phyloP scores from a whole-genome alignment of 768 basidiomycete species.

The Holtermanniella nyarrowii region DNA sequence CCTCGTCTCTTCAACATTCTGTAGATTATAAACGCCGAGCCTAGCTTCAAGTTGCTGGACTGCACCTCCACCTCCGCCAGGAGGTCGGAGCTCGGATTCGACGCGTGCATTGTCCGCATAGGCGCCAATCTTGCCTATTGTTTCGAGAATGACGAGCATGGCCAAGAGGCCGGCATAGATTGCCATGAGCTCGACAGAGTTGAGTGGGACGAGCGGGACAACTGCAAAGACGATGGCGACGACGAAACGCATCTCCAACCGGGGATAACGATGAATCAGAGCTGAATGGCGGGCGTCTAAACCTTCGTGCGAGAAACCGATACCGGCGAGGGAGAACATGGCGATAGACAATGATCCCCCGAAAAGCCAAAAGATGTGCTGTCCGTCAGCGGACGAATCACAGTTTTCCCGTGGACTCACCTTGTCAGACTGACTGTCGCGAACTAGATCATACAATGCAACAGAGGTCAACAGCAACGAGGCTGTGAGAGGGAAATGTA shows the following conservation, averaged over 20 bases:
- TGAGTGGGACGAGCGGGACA: background rate
- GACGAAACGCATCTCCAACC: background rate
- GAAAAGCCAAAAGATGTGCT: slow-evolving; percentile 6
- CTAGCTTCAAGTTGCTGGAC: background rate
- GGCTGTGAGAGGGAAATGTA: background rate
- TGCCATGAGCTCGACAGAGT: background rate
- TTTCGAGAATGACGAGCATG: background rate
- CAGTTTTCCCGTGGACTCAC: background rate
- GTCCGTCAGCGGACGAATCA: background rate
- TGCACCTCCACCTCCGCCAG: too few relatives aligned
- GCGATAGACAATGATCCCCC: background rate
- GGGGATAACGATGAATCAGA: background rate
- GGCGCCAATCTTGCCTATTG: background rate
- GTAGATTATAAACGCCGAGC: background rate
- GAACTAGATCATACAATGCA: background rate
- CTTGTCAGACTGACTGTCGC: background rate
- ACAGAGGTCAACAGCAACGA: background rate
- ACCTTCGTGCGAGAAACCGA: slow-evolving; percentile 5
- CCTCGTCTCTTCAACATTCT: background rate
- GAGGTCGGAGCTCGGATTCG: background rate
- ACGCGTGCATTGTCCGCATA: background rate
- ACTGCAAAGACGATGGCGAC: background rate
- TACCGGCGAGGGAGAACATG: slow-evolving; percentile 5
- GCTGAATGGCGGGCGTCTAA: slow-evolving; percentile 2
- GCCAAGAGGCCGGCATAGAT: background rate